Conservation (phyloP, 805 yeast genomes). For the Hanseniaspora singularis region DNA sequence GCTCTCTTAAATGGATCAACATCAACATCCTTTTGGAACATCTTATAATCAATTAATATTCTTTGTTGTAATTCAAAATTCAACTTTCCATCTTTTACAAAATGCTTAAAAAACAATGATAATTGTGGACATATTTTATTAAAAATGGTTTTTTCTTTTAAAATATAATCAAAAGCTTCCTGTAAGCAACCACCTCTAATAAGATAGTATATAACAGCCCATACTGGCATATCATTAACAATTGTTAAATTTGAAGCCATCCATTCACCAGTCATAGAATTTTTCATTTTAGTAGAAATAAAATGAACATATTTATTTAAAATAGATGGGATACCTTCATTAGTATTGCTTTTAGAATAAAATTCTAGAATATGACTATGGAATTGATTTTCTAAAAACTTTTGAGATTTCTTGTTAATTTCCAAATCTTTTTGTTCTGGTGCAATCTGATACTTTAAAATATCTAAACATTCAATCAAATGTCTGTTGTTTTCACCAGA, state of each 20-base stretch:
- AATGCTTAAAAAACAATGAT: constrained; percentile 65
- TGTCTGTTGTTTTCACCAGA: constrained; percentile 39
- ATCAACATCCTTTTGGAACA: constrained; percentile 51
- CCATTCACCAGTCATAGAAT: constrained; percentile 36
- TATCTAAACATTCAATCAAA: constrained; percentile 61
- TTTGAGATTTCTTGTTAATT: constrained; percentile 20
- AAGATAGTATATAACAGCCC: constrained; percentile 82
- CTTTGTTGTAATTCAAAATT: constrained; percentile 58
- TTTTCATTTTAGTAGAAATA: constrained; percentile 37
- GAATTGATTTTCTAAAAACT: constrained; percentile 65
- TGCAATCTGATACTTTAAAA: constrained; percentile 35
- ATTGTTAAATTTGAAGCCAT: constrained; percentile 43
- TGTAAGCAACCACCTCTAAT: constrained; percentile 69
- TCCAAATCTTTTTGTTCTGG: background rate
- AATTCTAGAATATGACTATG: constrained; percentile 58
- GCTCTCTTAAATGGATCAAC: constrained; percentile 87
- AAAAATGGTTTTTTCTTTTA: constrained; percentile 55
- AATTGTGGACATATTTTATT: constrained; percentile 77
- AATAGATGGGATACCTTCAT: constrained; percentile 61
- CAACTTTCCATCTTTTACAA: constrained; percentile 42
- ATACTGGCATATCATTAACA: constrained; percentile 78
- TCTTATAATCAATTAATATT: constrained; percentile 70
- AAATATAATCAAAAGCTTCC: constrained; percentile 65
- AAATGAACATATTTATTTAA: constrained; percentile 60
- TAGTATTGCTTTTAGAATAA: constrained; percentile 40